These are phyloP conservation scores for Xerocomellus amylosporus DNA, from an alignment of 768 basidiomycete species.

Conservation along the genomic window DNA sequence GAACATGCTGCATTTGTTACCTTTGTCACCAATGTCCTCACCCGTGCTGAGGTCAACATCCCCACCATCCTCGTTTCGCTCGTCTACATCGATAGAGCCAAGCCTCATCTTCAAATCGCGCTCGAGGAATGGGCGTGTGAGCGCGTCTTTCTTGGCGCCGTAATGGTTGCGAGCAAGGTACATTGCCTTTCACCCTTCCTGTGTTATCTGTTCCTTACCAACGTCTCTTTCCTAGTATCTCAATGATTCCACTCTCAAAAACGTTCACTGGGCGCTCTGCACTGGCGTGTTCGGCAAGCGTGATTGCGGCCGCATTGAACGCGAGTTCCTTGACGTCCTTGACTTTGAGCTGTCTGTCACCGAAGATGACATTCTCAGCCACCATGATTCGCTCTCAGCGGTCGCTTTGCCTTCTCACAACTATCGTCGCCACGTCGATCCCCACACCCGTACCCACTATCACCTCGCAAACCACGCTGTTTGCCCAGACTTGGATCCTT, in stretches of 20 bases:
- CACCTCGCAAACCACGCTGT: slow-evolving; percentile 15
- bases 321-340: slow-evolving; percentile 77
- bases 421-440: slow-evolving; percentile 27
- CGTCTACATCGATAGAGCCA: slow-evolving; percentile 75
- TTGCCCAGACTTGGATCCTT: slow-evolving; percentile 46
- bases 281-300: slow-evolving; percentile 80
- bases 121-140: slow-evolving; percentile 85
- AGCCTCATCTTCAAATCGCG: slow-evolving; percentile 76
- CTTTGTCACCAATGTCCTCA: slow-evolving; percentile 67
- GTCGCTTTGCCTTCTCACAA: slow-evolving; percentile 26
- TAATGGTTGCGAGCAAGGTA: slow-evolving; percentile 86
- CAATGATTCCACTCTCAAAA: slow-evolving; percentile 89
- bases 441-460: slow-evolving; percentile 19
- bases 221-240: slow-evolving; percentile 50
- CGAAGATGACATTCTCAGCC: slow-evolving; percentile 59
- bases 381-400: slow-evolving; percentile 37
- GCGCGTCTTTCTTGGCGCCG: slow-evolving; percentile 86
- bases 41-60: slow-evolving; percentile 69
- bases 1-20: slow-evolving; percentile 56
- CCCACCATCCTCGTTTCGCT: slow-evolving; percentile 67
- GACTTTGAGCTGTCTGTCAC: slow-evolving; percentile 68
- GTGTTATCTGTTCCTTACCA: slow-evolving; percentile 5
- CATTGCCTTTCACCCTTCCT: slow-evolving; percentile 21
- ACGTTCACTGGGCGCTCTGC: slow-evolving; percentile 87
- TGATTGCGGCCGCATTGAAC: slow-evolving; percentile 77